phyloP scores from a whole-genome alignment of 176 grass and related monocot genomes.

The Aechmea fasciata region DNA sequence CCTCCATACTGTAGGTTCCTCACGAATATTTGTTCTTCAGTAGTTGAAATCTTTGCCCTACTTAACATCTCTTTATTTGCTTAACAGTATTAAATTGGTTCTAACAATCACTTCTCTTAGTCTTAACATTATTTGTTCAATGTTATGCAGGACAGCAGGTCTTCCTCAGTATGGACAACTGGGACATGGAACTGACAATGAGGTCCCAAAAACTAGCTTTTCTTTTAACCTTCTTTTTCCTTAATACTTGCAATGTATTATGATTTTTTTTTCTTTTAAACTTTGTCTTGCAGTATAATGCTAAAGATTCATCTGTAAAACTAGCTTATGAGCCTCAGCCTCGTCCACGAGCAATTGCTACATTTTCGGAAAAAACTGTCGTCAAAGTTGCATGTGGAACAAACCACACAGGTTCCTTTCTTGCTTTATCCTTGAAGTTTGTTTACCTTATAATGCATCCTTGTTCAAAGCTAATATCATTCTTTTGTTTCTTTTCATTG shows the following conservation, averaged over 20 bases:
- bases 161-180: slow-evolving; percentile 96
- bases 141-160: slow-evolving; percentile 64
- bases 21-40: slow-evolving; percentile 1
- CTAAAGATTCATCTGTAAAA: slow-evolving; percentile 75
- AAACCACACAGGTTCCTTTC: slow-evolving; percentile 86
- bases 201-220: slow-evolving; percentile 32
- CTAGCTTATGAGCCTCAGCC: slow-evolving; percentile 87
- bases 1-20: slow-evolving; percentile 82
- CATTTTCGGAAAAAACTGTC: slow-evolving; percentile 75
- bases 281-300: slow-evolving; percentile 66
- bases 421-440: slow-evolving; percentile 5
- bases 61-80: neutral
- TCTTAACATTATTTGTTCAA: slow-evolving; percentile 11
- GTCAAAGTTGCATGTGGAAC: slow-evolving; percentile 93
- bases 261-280: slow-evolving; percentile 9
- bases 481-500: neutral
- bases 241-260: neutral
- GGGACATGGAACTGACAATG: slow-evolving; percentile 96
- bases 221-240: too few species aligned
- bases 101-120: too few species aligned
- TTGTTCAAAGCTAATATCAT: slow-evolving; percentile 7
- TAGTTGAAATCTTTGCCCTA: neutral
- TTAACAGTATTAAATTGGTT: too few species aligned
- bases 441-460: slow-evolving; percentile 6
- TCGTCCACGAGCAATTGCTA: slow-evolving; percentile 63